Conservation (phyloP, 2,329 filamentous ascomycete genomes). For the Aspergillus sergii region DNA sequence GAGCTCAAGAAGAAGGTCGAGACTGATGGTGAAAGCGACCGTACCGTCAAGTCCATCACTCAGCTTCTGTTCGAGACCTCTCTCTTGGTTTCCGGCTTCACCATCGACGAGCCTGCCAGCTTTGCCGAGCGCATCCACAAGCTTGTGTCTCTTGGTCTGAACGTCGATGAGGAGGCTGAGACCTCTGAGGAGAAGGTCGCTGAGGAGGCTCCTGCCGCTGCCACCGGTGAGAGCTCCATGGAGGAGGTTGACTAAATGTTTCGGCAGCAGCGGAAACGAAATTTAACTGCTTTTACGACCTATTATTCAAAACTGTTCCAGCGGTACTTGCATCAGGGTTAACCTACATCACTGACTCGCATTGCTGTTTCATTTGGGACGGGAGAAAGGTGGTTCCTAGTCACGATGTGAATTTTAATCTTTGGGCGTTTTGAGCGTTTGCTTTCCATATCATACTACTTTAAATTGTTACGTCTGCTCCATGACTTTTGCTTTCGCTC, state of each 20-base stretch:
- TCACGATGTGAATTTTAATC: conserved; percentile 19
- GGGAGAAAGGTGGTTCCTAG: conserved; percentile 16
- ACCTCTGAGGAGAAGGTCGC: conserved; percentile 57
- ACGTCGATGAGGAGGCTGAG: conserved; percentile 93
- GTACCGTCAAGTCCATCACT: conserved; percentile 98
- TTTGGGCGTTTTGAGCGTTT: conserved; percentile 30
- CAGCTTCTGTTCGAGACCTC: conserved; percentile 99
- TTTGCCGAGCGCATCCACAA: conserved; percentile 99
- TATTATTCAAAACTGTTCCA: conserved; percentile 12
- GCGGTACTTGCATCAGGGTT: conserved; percentile 16
- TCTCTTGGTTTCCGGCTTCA: conserved; percentile 97
- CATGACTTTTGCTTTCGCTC: background rate
- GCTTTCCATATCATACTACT: conserved; percentile 9
- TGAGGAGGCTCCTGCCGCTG: conserved; percentile 63
- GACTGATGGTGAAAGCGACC: conserved; percentile 95
- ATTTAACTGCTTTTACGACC: conserved; percentile 12
- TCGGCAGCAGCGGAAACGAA: conserved; percentile 19
- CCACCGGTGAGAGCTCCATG: conserved; percentile 89
- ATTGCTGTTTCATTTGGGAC: conserved; percentile 22
- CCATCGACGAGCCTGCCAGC: conserved; percentile 96
- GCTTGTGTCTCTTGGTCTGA: conserved; percentile 95
- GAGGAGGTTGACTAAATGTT: conserved; percentile 93
- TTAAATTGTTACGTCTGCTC: conserved; percentile 20
- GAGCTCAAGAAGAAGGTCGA: conserved; percentile 99
- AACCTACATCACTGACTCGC: conserved; percentile 8